These are phyloP conservation scores for Penicillium sclerotigenum DNA, from an alignment of 2,329 filamentous ascomycete genomes.

Conservation along the genomic window DNA sequence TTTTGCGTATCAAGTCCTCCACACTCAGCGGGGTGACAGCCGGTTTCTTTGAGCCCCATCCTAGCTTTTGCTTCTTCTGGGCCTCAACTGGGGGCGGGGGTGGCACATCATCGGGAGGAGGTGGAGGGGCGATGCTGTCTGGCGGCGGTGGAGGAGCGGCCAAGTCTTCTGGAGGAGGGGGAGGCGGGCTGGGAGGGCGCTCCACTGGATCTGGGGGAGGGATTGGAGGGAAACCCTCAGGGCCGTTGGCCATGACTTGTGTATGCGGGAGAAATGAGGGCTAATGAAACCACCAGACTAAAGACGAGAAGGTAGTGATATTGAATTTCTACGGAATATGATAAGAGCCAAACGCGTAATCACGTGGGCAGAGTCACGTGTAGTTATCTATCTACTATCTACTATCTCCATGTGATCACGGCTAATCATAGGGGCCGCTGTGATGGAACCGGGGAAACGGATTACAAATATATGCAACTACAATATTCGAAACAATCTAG, in stretches of 20 bases:
- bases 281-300: neutral
- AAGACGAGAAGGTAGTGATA: conserved; percentile 16
- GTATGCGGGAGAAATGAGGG: neutral
- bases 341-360: conserved; percentile 17
- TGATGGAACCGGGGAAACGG: neutral
- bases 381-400: neutral
- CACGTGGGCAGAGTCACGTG: conserved; percentile 18
- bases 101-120: conserved; percentile 42
- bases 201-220: conserved; percentile 39
- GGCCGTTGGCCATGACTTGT: conserved; percentile 28
- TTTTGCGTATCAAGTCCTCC: conserved; percentile 79
- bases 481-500: neutral
- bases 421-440: neutral
- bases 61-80: conserved; percentile 53
- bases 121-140: conserved; percentile 39
- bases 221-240: conserved; percentile 25
- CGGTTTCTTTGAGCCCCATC: conserved; percentile 49
- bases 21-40: conserved; percentile 64
- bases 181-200: conserved; percentile 42
- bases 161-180: conserved; percentile 38
- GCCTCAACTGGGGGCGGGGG: conserved; percentile 42
- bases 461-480: neutral
- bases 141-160: conserved; percentile 44
- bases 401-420: neutral
- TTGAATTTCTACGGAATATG: conserved; percentile 31